Evolutionary conservation across 1,139 yeast genomes (phyloP).

Genomic region (Petasospora rhodanensis): DNA sequence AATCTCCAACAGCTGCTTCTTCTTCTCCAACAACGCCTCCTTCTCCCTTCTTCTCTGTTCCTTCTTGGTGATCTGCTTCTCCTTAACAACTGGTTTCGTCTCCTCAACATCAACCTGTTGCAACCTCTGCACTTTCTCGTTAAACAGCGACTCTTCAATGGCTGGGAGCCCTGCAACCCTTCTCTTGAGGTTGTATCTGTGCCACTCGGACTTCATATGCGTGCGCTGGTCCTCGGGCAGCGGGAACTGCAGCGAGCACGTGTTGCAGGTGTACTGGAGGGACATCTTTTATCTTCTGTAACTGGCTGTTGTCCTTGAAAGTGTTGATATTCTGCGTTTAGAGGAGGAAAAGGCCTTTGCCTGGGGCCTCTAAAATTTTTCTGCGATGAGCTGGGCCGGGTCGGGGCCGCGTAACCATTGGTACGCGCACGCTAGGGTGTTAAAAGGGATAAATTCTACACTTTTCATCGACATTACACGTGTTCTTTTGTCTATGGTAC

Average conservation of each 20-base stretch:
- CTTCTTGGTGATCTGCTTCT: constrained; percentile 51
- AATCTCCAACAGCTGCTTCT: constrained; percentile 52
- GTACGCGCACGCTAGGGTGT: too few relatives aligned
- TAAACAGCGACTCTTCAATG: constrained; percentile 70
- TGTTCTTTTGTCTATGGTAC: background rate
- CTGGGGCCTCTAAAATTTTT: constrained; percentile 5
- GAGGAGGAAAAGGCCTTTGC: too few relatives aligned
- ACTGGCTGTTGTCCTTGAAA: too few relatives aligned
- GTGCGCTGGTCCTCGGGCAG: constrained; percentile 76
- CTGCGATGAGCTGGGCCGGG: background rate
- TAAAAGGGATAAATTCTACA: too few relatives aligned
- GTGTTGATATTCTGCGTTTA: too few relatives aligned
- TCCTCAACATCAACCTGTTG: constrained; percentile 31
- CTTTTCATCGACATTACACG: too few relatives aligned
- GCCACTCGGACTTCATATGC: constrained; percentile 93
- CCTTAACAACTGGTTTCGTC: constrained; percentile 33
- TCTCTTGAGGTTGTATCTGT: constrained; percentile 87
- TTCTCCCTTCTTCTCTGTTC: constrained; percentile 61
- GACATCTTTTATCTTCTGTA: too few relatives aligned
- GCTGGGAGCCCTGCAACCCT: constrained; percentile 87
- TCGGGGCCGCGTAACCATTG: too few relatives aligned
- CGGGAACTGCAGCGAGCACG: constrained; percentile 77
- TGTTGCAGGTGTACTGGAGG: constrained; percentile 82
- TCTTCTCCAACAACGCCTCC: constrained; percentile 60
- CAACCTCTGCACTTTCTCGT: constrained; percentile 60